Evolutionary conservation across 192 early-diverging fungal species (phyloP), one percentile per base, ranked within the genome.

Genomic region (Coemansia sp.): DNA sequence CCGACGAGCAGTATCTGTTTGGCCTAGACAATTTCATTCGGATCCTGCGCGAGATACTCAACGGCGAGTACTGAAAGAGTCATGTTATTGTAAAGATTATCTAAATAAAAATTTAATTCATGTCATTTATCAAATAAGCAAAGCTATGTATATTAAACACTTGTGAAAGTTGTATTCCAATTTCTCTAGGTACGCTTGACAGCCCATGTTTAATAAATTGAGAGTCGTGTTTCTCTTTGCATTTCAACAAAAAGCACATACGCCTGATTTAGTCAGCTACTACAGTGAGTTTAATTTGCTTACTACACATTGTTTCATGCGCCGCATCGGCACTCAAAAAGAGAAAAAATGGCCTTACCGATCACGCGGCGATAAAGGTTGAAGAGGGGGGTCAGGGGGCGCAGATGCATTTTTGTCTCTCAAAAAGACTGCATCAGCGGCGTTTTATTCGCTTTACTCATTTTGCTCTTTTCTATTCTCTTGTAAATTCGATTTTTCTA

Each of bases 1-100:
- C 67, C 10, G 92, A 96, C 71, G 83, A 83, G 22, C 81, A 83
- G 15, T 83, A 85, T 34, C 50, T 94, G 15, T 45, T 84, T 49
- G 92, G 90, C 7, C 58, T 94, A 30, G 55, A 69, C 55, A 89
- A 76, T 41, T 57, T 88, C 14, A 64, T 87, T 17, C 52, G 66
- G 21, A 67, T 85, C 13, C 63, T 95, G 10, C 82, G 81, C 14
- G 55, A 47, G 30, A 19, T 66, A n/a, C 46, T 63, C 8, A 21
- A 41, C 6, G 53, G 27, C 8, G 15, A 62, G 14, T 40, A 33
- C 19, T 37, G 34, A 37, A 10, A 37, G 11, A 9, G 34, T 2
- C 7, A 10, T 10, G 11, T 10, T 1, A 5, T 37, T 30, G 2
- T 7, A 30, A 30, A 30, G 7, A 30, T 5, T 30, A 30, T 7